Evolutionary conservation across 352 stramenopile species (phyloP).

Genomic region (Globisporangium alternatum): DNA sequence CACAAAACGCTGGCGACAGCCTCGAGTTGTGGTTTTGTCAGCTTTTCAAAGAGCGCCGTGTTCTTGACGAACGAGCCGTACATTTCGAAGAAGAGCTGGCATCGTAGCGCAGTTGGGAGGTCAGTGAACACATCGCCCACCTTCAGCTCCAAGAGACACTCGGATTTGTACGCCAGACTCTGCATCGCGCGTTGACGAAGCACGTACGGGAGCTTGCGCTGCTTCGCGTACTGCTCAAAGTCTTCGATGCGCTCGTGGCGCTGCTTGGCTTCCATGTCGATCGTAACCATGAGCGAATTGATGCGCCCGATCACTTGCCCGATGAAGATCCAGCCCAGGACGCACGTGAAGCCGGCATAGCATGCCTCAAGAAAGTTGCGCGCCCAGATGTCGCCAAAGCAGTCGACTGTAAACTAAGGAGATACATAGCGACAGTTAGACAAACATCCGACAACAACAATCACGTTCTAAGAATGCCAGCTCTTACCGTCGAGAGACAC

Average conservation of each 20-base stretch:
- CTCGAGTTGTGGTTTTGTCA: constrained; percentile 48
- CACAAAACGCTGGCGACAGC: constrained; percentile 40
- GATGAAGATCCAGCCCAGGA: constrained; percentile 76
- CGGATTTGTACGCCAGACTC: constrained; percentile 50
- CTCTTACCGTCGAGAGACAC: constrained; percentile 56
- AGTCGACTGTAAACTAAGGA: constrained; percentile 69
- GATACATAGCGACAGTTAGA: constrained; percentile 2
- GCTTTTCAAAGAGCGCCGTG: constrained; percentile 32
- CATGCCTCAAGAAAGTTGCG: constrained; percentile 60
- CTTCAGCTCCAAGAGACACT: constrained; percentile 42
- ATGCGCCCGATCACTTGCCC: constrained; percentile 70
- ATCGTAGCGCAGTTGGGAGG: constrained; percentile 33
- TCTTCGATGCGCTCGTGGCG: constrained; percentile 48
- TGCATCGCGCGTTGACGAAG: constrained; percentile 49
- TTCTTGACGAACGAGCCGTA: constrained; percentile 33
- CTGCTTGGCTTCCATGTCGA: constrained; percentile 57
- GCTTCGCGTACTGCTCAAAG: constrained; percentile 71
- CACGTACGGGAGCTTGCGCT: constrained; percentile 34
- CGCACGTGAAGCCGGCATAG: constrained; percentile 60
- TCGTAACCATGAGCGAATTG: constrained; percentile 63
- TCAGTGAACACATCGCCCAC: constrained; percentile 41
- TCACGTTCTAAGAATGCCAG: not conserved
- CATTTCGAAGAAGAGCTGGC: constrained; percentile 53
- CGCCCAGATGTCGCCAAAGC: constrained; percentile 67
- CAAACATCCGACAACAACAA: not conserved